Percentiles rank a stretch among this genome's conserved stretches.
Evolutionary conservation across 2,329 filamentous ascomycete genomes (phyloP).

Genomic region (Pyrenochaeta sp.): DNA sequence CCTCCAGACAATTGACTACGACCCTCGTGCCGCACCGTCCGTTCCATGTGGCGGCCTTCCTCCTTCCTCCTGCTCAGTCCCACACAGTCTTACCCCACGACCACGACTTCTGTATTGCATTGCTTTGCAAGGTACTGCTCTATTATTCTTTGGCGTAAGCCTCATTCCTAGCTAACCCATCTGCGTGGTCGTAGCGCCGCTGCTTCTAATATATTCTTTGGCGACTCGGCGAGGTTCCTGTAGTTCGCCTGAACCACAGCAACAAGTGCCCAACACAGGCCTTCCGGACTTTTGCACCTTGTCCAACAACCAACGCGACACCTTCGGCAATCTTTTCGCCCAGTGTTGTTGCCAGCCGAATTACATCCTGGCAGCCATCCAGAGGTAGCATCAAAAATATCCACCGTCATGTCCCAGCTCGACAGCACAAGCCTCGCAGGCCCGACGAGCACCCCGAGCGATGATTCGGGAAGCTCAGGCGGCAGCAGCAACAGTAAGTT

Average conservation of each 20-base stretch:
- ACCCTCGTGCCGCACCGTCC: conserved; percentile 14
- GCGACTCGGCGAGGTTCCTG: conserved; percentile 24
- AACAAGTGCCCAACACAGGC: conserved; percentile 7
- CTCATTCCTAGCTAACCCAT: conserved; percentile 30
- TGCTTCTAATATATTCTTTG: conserved; percentile 32
- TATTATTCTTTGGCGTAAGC: conserved; percentile 6
- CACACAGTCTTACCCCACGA: conserved; percentile 9
- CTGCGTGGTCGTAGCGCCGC: conserved; percentile 24
- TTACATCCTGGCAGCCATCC: conserved; percentile 18
- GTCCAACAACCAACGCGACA: too few species aligned
- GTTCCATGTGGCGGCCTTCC: conserved; percentile 20
- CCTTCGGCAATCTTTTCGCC: conserved; percentile 1
- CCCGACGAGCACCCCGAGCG: conserved; percentile 35
- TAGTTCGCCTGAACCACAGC: conserved; percentile 13
- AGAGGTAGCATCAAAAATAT: conserved; percentile 20
- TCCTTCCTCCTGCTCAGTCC: too few species aligned
- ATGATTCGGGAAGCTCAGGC: conserved; percentile 35
- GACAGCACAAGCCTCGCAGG: conserved; percentile 37
- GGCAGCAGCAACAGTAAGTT: conserved; percentile 46
- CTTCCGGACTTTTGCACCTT: conserved; percentile 4
- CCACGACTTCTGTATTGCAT: conserved; percentile 8
- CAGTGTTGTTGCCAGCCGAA: conserved; percentile 8
- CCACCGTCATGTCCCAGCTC: conserved; percentile 32
- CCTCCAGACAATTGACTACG: conserved; percentile 14
- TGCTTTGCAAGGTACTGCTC: conserved; percentile 24